Base-by-base conservation (phyloP, 352 stramenopile species). In the Pythium sp. region DNA sequence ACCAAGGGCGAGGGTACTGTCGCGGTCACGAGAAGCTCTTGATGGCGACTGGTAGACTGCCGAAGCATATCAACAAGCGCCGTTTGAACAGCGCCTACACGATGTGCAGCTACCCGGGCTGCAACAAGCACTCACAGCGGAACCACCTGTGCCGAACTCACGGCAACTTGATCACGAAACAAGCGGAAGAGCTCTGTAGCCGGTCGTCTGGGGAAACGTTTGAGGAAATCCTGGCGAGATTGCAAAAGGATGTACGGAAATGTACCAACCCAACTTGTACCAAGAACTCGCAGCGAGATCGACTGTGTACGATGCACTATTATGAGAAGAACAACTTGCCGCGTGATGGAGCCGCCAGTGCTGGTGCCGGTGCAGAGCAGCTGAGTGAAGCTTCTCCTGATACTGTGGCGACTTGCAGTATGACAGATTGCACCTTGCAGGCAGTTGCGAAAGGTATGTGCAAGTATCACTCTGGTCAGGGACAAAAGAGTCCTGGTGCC, bases 71-170 rank as follows among this genome's bases (percentile, higher is more conserved):
- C 66, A 95, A 89, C 72, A 92, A 92, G 62, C 87, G 87, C n/a
- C 84, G 87, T 12, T 77, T 94, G 32, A 95, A 95, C 60, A 94
- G 86, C 70, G 86, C 87, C 41, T 95, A 95, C 77, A 95, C 86
- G 22, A 95, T 95, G 87, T 95, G 87, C 74, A 92, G 84, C 66
- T 95, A 92, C 71, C 87, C 87, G 0, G 80, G 80, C 30, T 95
- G 87, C 61, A 82, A 71, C 67, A 95, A 92, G 67, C 87, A 95
- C 75, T 95, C 87, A 49, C 87, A 95, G 69, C 84, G 87, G 4
- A 75, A 94, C 64, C 87, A 95, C 64, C 71, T 95, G 58, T 95
- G 87, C 55, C 84, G 87, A n/a, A 95, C 87, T 8, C 87, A 95
- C 53, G 87, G 87, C 59, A 95, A 95, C 71, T 56, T 89, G 46